These are phyloP conservation scores for Alternaria rosae DNA, from an alignment of 2,329 filamentous ascomycete species.

Conservation along the genomic window DNA sequence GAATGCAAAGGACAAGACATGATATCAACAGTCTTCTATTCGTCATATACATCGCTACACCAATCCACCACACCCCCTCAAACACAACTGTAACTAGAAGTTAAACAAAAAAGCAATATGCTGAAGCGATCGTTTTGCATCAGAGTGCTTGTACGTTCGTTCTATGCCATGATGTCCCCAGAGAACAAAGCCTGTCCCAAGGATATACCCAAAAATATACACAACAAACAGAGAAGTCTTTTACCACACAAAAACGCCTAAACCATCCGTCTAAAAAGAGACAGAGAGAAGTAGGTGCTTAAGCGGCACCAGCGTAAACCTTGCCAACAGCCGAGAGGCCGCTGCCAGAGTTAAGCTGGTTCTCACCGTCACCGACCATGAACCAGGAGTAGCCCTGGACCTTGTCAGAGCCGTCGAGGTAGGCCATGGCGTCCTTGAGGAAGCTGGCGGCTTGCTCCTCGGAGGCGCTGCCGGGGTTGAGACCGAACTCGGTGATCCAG, in stretches of 20 bases:
- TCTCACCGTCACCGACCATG: slow-evolving; percentile 44
- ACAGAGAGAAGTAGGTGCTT: neutral
- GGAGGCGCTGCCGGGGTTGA: slow-evolving; percentile 39
- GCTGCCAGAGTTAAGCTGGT: slow-evolving; percentile 37
- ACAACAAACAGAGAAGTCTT: neutral
- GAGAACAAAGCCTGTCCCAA: slow-evolving; percentile 4
- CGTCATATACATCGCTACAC: slow-evolving; percentile 13
- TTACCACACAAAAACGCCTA: slow-evolving; percentile 9
- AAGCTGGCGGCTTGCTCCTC: slow-evolving; percentile 41
- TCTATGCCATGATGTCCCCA: neutral
- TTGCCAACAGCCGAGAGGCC: slow-evolving; percentile 34
- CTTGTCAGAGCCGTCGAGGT: slow-evolving; percentile 40
- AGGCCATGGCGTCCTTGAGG: slow-evolving; percentile 44
- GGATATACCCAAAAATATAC: slow-evolving; percentile 1
- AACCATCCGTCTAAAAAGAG: neutral
- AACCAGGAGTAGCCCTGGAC: slow-evolving; percentile 51
- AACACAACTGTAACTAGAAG: slow-evolving; percentile 8
- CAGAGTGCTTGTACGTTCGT: neutral
- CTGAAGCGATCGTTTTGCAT: slow-evolving; percentile 7
- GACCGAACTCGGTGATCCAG: slow-evolving; percentile 52
- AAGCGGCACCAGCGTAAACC: slow-evolving; percentile 33
- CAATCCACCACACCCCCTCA: slow-evolving; percentile 16
- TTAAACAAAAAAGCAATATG: slow-evolving; percentile 16
- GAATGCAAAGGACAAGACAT: neutral
- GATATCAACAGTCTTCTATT: slow-evolving; percentile 1